phyloP scores from a whole-genome alignment of 768 basidiomycete genomes.

The Kwoniella dendrophila region DNA sequence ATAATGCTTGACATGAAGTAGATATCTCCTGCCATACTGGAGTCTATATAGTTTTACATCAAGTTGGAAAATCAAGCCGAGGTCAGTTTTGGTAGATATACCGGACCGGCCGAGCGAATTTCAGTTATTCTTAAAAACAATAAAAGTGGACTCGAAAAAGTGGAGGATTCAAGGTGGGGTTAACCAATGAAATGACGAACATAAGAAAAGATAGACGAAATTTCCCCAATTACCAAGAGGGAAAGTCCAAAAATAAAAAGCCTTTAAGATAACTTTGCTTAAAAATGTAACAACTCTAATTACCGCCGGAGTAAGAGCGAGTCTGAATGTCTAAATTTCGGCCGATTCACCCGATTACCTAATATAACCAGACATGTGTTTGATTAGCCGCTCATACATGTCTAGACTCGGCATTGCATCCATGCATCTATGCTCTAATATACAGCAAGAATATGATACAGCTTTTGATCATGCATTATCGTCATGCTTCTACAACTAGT shows the following conservation, averaged over 20 bases:
- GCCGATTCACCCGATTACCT: not conserved
- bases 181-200: not conserved
- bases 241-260: slow-evolving; percentile 7
- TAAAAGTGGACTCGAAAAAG: not conserved
- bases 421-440: not conserved
- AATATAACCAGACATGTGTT: not conserved
- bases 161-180: not conserved
- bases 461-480: too few species aligned
- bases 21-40: too few species aligned
- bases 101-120: slow-evolving; percentile 3
- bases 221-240: slow-evolving; percentile 1
- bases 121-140: not conserved
- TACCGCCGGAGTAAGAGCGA: slow-evolving; percentile 3
- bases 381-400: not conserved
- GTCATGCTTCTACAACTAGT: too few species aligned
- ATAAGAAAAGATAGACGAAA: not conserved
- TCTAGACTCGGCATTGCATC: not conserved
- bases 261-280: too few species aligned
- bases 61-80: slow-evolving; percentile 1
- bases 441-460: not conserved
- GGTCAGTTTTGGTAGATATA: not conserved
- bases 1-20: too few species aligned
- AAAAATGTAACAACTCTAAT: too few species aligned
- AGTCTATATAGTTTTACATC: too few species aligned
- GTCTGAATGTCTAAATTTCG: not conserved